Evolutionary conservation across 2,329 filamentous ascomycete species (phyloP), one percentile per base, ranked within the genome.

Genomic region (Neopestalotiopsis sp.): DNA sequence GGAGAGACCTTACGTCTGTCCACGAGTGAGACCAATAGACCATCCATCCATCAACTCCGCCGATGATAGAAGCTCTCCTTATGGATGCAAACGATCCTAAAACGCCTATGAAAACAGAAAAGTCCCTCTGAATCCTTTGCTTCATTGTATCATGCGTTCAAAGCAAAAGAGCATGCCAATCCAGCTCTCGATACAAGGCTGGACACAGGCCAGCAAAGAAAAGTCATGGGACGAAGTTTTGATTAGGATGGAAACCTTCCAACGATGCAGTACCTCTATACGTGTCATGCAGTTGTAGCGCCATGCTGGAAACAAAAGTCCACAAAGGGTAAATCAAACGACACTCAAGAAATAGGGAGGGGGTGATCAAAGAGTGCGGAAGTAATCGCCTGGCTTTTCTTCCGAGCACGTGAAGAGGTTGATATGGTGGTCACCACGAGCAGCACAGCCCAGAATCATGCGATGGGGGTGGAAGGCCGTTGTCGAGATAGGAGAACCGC

Each of bases 391-490:
- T n/a, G 69, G 66, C n/a, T 67, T 70, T 34, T 68, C 81, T 66
- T 86, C 85, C 70, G 89, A 87, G 80, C 92, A 94, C 40, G 89
- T 90, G 76, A 95, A 97, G 34, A 98, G 85, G 78, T 97, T 98
- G 76, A 99, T 91, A 78, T 98, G 93, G 70, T 95, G 90, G 78
- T 98, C 95, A 68, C 94, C 93, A 58, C 94, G 87, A 4, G 94
- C 93, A 1, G 95, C 93, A 75, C 93, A 96, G 45, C 94, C 95
- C 71, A 99, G 87, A 80, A 98, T 91, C 82, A 97, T 95, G 66
- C 92, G 90, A 80, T 99, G 96, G 1, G 96, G 96, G 81, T 99
- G 96, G 84, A 98, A 99, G 0, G 95, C 92, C 9, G 95, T 97
- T 45, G 93, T 89, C 3, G 94, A 91, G 73, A 99, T 97, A 1